phyloP scores from a whole-genome alignment of 495 filamentous ascomycete species.

The Talaromyces liani region DNA sequence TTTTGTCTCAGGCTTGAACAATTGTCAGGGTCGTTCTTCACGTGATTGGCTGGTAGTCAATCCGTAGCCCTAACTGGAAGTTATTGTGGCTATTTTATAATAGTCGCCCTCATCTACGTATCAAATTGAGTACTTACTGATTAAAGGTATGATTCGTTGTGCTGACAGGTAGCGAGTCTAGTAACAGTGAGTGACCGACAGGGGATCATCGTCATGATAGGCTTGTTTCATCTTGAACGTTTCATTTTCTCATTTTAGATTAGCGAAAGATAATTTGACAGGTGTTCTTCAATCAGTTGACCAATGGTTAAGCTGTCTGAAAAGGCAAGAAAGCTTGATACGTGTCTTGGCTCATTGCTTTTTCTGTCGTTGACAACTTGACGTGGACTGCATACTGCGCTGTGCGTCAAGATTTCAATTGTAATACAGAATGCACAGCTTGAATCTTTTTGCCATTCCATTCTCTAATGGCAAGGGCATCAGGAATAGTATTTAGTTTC shows the following conservation, averaged over 20 bases:
- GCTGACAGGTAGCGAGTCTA: background rate
- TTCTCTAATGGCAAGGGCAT: background rate
- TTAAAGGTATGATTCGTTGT: background rate
- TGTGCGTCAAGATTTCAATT: background rate
- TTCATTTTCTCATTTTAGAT: background rate
- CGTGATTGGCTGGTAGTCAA: background rate
- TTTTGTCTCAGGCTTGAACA: background rate
- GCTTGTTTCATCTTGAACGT: background rate
- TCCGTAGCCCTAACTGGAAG: background rate
- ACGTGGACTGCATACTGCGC: background rate
- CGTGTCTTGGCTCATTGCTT: background rate
- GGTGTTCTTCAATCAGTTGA: background rate
- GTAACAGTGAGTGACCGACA: background rate
- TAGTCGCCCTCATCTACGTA: background rate
- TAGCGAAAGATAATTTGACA: background rate
- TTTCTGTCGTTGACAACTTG: background rate
- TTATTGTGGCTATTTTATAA: background rate
- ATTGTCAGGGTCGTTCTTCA: background rate
- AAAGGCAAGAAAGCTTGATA: background rate
- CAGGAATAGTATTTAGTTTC: too few relatives aligned
- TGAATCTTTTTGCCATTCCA: background rate
- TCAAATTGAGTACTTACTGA: background rate
- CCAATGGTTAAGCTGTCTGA: background rate
- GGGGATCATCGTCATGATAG: background rate
- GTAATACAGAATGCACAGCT: background rate